Percentiles rank a stretch among this genome's conserved stretches.
phyloP scores from a whole-genome alignment of 2,329 filamentous ascomycete species.

The Botrytis sinoallii region DNA sequence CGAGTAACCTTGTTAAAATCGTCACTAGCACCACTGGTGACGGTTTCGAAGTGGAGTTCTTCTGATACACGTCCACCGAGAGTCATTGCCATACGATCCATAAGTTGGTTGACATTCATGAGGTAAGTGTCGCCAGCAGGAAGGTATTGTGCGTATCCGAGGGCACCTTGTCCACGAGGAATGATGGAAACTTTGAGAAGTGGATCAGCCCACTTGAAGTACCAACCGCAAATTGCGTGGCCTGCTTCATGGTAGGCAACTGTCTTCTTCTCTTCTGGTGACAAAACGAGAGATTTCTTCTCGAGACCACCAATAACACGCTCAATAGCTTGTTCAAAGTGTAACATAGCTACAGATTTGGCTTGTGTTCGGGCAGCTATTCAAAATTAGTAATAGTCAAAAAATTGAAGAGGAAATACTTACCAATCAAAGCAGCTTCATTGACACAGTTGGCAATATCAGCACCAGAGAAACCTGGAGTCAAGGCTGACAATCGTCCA shows the following conservation, averaged over 20 bases:
- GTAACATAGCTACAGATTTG: slow-evolving; percentile 75
- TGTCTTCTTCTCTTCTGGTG: slow-evolving; percentile 88
- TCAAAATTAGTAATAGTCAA: slow-evolving; percentile 37
- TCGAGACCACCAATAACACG: slow-evolving; percentile 94
- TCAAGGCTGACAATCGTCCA: slow-evolving; percentile 85
- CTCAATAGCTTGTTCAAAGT: slow-evolving; percentile 98
- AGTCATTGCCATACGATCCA: slow-evolving; percentile 99
- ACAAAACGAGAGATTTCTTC: slow-evolving; percentile 93
- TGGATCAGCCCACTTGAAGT: slow-evolving; percentile 92
- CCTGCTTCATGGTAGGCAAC: slow-evolving; percentile 98
- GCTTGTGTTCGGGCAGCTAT: slow-evolving; percentile 80
- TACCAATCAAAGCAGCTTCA: slow-evolving; percentile 93
- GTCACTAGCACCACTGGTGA: slow-evolving; percentile 90
- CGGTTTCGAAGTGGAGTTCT: slow-evolving; percentile 93
- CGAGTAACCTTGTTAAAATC: slow-evolving; percentile 98
- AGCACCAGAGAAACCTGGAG: slow-evolving; percentile 93
- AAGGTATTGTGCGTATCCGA: slow-evolving; percentile 97
- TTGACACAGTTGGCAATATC: slow-evolving; percentile 99
- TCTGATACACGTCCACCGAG: slow-evolving; percentile 92
- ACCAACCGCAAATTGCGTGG: slow-evolving; percentile 98
- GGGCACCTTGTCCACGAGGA: slow-evolving; percentile 85
- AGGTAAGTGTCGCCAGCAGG: slow-evolving; percentile 88
- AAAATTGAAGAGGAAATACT: slow-evolving; percentile 37
- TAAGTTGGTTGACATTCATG: slow-evolving; percentile 92
- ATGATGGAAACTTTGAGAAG: slow-evolving; percentile 98